Evolutionary conservation across 192 early-diverging fungal genomes (phyloP).

Genomic region (Geosiphon pyriformis): DNA sequence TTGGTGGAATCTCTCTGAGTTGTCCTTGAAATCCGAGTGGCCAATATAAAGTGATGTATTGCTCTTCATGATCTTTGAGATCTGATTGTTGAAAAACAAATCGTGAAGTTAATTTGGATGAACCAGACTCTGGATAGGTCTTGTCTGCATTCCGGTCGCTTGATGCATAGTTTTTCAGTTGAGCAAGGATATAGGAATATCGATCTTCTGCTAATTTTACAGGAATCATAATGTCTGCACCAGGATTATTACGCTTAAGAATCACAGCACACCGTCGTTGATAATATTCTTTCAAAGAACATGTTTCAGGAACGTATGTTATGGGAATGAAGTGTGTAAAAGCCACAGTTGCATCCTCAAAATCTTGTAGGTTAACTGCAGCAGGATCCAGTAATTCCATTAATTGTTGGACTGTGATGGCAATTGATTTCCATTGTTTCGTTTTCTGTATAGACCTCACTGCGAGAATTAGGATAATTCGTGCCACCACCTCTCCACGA

Average conservation of each 20-base stretch:
- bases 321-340: slow-evolving; percentile 7
- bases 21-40: no score
- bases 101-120: no score
- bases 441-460: not conserved
- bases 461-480: slow-evolving; percentile 9
- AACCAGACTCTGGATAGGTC: no score
- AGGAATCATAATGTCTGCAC: slow-evolving; percentile 15
- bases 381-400: not conserved
- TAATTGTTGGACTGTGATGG: not conserved
- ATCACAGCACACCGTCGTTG: not conserved
- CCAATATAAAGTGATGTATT: no score
- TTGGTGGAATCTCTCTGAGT: no score
- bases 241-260: slow-evolving; percentile 15
- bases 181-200: no score
- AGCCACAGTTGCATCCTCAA: not conserved
- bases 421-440: not conserved
- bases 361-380: not conserved
- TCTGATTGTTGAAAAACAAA: no score
- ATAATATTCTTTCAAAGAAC: not conserved
- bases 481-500: not conserved
- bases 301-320: not conserved
- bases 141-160: no score
- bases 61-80: no score
- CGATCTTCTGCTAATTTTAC: not conserved
- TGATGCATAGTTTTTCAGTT: no score